phyloP scores from a whole-genome alignment of 129 eudicot species.

The Escallonia herrerae region DNA sequence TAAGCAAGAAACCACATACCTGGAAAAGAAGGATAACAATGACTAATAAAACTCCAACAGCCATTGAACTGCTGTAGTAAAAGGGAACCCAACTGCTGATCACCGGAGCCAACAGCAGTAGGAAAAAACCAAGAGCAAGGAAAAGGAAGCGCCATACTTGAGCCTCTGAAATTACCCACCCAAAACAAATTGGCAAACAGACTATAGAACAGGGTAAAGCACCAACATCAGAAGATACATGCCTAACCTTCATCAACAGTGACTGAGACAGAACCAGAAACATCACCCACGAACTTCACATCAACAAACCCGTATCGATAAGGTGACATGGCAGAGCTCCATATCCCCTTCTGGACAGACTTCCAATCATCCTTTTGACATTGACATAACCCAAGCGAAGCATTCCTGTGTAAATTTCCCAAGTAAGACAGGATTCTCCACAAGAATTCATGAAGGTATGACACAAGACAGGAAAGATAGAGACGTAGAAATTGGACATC shows the following conservation, averaged over 20 bases:
- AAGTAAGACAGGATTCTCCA: background rate
- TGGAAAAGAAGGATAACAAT: conserved; percentile 77
- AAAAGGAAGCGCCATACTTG: conserved; percentile 70
- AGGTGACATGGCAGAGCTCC: conserved; percentile 66
- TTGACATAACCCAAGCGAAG: conserved; percentile 61
- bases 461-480: background rate
- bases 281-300: conserved; percentile 48
- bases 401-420: conserved; percentile 43
- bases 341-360: conserved; percentile 52
- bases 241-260: conserved; percentile 59
- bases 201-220: background rate
- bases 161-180: conserved; percentile 37
- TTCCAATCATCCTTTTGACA: conserved; percentile 72
- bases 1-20: conserved; percentile 31
- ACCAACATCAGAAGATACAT: background rate
- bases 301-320: conserved; percentile 63
- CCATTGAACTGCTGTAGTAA: conserved; percentile 91
- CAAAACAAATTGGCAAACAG: conserved; percentile 9
- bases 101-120: conserved; percentile 64
- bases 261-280: conserved; percentile 60
- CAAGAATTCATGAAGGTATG: background rate
- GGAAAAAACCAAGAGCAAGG: conserved; percentile 53
- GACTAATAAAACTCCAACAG: conserved; percentile 70
- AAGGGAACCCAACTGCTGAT: conserved; percentile 90
- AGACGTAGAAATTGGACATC: background rate